Conservation (phyloP, 371 early-diverging fungal species). For the Rhizopus delemar region DNA sequence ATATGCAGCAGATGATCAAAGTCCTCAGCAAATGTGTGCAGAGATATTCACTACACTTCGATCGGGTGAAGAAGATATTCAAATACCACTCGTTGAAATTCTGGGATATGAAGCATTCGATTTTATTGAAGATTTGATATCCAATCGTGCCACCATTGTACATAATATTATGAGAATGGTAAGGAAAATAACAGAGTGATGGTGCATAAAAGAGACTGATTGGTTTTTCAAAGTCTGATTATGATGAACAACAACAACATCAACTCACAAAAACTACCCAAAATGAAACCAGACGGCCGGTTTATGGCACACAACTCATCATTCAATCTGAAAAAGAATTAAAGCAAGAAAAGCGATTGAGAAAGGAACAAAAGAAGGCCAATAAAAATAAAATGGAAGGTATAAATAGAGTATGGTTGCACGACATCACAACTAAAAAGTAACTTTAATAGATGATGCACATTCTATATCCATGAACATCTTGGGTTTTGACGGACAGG, state of each 20-base stretch:
- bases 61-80: conserved; percentile 60
- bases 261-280: conserved; percentile 13
- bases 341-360: conserved; percentile 57
- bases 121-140: conserved; percentile 57
- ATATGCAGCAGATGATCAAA: conserved; percentile 12
- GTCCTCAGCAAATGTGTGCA: conserved; percentile 48
- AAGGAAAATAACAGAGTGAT: background rate
- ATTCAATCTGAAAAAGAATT: conserved; percentile 76
- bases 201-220: background rate
- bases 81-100: conserved; percentile 68
- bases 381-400: conserved; percentile 24
- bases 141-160: conserved; percentile 51
- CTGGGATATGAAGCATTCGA: conserved; percentile 79
- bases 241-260: conserved; percentile 21
- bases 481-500: conserved; percentile 55
- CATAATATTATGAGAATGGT: conserved; percentile 55
- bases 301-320: conserved; percentile 67
- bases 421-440: background rate
- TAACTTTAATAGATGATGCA: conserved; percentile 43
- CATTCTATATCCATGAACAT: conserved; percentile 53
- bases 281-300: conserved; percentile 31
- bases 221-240: conserved; percentile 22
- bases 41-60: conserved; percentile 58
- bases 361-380: conserved; percentile 74
- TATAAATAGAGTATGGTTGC: background rate